A percentile compares a stretch with the other conserved stretches of the same genome.
These are phyloP conservation scores for Picochlorum sp. DNA, from an alignment of 139 green algal species.

Conservation along the genomic window DNA sequence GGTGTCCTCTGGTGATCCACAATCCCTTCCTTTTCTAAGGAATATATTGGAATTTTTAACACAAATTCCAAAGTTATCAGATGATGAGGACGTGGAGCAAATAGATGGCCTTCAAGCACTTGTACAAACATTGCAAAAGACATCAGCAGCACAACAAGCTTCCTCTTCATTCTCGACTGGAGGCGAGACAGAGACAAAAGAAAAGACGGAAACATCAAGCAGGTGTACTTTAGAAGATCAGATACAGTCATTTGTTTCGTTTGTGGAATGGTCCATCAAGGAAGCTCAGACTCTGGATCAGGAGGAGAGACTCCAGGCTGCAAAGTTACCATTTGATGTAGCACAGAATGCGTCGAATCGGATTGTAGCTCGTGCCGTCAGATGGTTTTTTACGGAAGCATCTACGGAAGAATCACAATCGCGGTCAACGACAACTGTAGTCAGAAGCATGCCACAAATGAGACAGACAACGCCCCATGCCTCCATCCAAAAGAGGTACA, in stretches of 20 bases:
- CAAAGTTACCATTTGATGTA: constrained; percentile 22
- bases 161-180: background rate
- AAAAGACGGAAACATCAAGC: background rate
- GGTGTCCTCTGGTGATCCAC: background rate
- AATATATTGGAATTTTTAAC: constrained; percentile 26
- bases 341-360: constrained; percentile 12
- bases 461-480: background rate
- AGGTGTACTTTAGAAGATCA: background rate
- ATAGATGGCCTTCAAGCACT: constrained; percentile 36
- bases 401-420: background rate
- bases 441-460: background rate
- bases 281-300: constrained; percentile 14
- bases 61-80: constrained; percentile 26
- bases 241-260: background rate
- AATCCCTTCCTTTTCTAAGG: constrained; percentile 1
- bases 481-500: too few relatives aligned
- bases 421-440: too few relatives aligned
- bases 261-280: background rate
- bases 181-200: background rate
- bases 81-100: constrained; percentile 25
- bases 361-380: constrained; percentile 11
- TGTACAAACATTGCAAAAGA: constrained; percentile 14
- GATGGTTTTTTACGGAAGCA: constrained; percentile 3
- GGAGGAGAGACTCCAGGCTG: constrained; percentile 17
- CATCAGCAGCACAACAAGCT: background rate